These are phyloP conservation scores for Vinca major DNA, from an alignment of 305 asterid species.

Conservation along the genomic window DNA sequence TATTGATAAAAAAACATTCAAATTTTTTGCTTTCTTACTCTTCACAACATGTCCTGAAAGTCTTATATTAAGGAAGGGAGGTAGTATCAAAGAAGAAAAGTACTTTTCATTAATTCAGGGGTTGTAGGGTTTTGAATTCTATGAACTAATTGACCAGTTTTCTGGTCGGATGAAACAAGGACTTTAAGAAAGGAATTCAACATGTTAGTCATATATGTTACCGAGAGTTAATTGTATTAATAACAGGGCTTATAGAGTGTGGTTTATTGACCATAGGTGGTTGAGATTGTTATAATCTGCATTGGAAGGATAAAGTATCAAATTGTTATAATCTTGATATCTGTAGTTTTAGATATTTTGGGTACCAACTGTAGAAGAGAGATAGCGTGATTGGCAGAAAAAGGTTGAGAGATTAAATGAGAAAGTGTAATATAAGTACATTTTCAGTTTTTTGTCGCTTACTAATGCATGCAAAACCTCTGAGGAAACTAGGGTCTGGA, in stretches of 20 bases:
- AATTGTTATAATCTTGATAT: background rate
- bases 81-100: background rate
- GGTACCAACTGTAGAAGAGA: background rate
- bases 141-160: background rate
- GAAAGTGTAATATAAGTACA: background rate
- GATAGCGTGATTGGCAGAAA: background rate
- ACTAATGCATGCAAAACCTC: conserved; percentile 1
- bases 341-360: background rate
- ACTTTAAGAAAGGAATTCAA: background rate
- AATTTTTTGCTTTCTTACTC: no score
- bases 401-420: background rate
- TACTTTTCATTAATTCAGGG: background rate
- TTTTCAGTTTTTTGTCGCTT: background rate
- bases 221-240: background rate
- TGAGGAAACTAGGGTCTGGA: background rate
- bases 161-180: background rate
- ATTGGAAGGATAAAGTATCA: background rate
- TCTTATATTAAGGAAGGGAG: no score
- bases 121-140: background rate
- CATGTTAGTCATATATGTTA: background rate
- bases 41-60: no score
- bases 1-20: no score
- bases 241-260: background rate
- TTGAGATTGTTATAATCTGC: background rate
- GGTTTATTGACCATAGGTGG: background rate